Percentiles rank a stretch among this genome's conserved stretches.
Evolutionary conservation across 805 yeast species (phyloP).

Genomic region (Candida morakotiae): DNA sequence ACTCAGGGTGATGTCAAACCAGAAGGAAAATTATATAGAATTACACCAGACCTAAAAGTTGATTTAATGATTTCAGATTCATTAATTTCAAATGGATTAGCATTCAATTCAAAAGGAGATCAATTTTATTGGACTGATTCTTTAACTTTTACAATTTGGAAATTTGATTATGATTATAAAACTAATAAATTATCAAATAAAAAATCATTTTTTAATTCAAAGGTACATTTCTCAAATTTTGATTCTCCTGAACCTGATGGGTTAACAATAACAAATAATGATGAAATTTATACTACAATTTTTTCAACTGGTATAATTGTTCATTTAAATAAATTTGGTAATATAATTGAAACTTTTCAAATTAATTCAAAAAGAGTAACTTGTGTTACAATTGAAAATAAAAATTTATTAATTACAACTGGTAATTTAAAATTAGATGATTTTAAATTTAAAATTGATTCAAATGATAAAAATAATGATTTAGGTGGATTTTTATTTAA

Average conservation of each 20-base stretch:
- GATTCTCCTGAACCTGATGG: slow-evolving; percentile 74
- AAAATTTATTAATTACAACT: slow-evolving; percentile 64
- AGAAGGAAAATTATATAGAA: slow-evolving; percentile 48
- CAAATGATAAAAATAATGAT: slow-evolving; percentile 35
- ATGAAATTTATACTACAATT: slow-evolving; percentile 60
- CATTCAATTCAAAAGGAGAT: slow-evolving; percentile 26
- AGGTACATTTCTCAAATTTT: slow-evolving; percentile 25
- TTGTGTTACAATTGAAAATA: slow-evolving; percentile 56
- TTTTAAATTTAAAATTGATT: slow-evolving; percentile 19
- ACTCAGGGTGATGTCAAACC: slow-evolving; percentile 29
- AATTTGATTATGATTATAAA: slow-evolving; percentile 32
- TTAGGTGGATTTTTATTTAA: slow-evolving; percentile 60
- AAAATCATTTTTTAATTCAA: slow-evolving; percentile 17
- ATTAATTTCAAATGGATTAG: slow-evolving; percentile 65
- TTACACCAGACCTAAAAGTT: slow-evolving; percentile 27
- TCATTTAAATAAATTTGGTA: slow-evolving; percentile 47
- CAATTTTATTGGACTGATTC: slow-evolving; percentile 41
- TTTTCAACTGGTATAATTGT: slow-evolving; percentile 59
- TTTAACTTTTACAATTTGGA: slow-evolving; percentile 29
- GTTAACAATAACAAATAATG: slow-evolving; percentile 51
- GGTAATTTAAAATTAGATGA: slow-evolving; percentile 52
- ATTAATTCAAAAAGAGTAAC: slow-evolving; percentile 62
- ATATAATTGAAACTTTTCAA: slow-evolving; percentile 44
- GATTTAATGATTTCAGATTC: slow-evolving; percentile 31
- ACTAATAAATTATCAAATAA: slow-evolving; percentile 26